Evolutionary conservation across 208 protist species (phyloP).

Genomic region (Crithidia fasciculata): DNA sequence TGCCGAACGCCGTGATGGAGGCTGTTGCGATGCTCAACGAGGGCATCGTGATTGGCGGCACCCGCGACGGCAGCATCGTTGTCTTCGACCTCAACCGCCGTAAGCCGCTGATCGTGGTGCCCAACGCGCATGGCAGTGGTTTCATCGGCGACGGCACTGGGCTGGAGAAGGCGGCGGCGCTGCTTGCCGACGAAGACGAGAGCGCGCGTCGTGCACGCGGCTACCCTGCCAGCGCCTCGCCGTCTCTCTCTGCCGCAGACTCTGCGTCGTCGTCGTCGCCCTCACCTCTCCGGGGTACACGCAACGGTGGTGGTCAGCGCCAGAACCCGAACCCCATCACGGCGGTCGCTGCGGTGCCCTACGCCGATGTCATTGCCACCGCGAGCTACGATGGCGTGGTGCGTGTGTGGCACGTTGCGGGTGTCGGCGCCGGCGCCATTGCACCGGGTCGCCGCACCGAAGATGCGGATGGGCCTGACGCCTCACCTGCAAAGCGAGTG

Average conservation of each 20-base stretch:
- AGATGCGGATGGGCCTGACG: background rate
- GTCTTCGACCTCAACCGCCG: conserved; percentile 86
- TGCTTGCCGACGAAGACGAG: conserved; percentile 33
- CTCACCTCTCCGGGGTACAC: too few species aligned
- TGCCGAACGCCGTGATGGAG: conserved; percentile 57
- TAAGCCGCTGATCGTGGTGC: conserved; percentile 64
- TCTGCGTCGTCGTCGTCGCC: conserved; percentile 7
- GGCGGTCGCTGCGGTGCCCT: conserved; percentile 81
- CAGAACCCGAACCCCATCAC: conserved; percentile 84
- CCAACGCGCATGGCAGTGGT: conserved; percentile 78
- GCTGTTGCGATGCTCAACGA: conserved; percentile 88
- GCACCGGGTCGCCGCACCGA: conserved; percentile 25
- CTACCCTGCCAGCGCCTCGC: background rate
- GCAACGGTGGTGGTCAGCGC: background rate
- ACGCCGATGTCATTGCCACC: conserved; percentile 80
- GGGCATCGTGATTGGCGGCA: conserved; percentile 65
- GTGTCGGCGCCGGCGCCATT: conserved; percentile 26
- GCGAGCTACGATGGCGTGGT: conserved; percentile 91
- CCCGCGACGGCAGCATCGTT: conserved; percentile 78
- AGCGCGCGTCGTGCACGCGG: conserved; percentile 5
- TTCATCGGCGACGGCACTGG: conserved; percentile 87
- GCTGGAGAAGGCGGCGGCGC: conserved; percentile 68
- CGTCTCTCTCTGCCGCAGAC: too few species aligned
- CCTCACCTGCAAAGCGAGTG: background rate
- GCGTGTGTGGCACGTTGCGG: conserved; percentile 74